A percentile compares a stretch with the other conserved stretches of the same genome.
These are phyloP conservation scores for Postia placenta DNA, from an alignment of 768 basidiomycete species.

Conservation along the genomic window DNA sequence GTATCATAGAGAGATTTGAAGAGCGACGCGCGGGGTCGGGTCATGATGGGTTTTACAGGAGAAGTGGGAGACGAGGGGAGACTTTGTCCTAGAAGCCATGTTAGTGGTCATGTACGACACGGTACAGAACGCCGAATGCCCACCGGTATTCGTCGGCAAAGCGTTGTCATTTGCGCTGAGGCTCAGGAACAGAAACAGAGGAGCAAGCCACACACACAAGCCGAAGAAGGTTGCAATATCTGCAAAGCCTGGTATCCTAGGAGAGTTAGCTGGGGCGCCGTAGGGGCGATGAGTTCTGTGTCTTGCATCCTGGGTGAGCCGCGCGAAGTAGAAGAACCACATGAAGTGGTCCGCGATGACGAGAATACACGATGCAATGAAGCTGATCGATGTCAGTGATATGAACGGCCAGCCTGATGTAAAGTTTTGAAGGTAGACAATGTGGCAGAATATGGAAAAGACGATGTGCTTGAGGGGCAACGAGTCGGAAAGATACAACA, in stretches of 20 bases:
- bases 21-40: conserved; percentile 49
- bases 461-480: conserved; percentile 69
- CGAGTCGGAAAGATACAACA: conserved; percentile 75
- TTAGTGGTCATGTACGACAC: neutral
- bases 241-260: conserved; percentile 37
- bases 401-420: conserved; percentile 88
- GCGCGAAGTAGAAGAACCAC: conserved; percentile 95
- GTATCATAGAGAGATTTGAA: conserved; percentile 60
- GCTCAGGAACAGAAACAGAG: conserved; percentile 92
- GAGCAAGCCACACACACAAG: conserved; percentile 82
- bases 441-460: conserved; percentile 81
- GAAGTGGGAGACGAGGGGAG: conserved; percentile 18
- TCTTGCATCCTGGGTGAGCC: conserved; percentile 56
- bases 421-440: conserved; percentile 92
- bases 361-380: conserved; percentile 78
- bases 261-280: conserved; percentile 31
- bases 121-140: conserved; percentile 7
- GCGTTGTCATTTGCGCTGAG: conserved; percentile 97
- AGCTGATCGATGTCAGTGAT: conserved; percentile 77
- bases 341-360: conserved; percentile 90
- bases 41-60: conserved; percentile 22
- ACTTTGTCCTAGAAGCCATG: neutral
- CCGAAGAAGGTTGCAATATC: conserved; percentile 84
- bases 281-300: conserved; percentile 41
- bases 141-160: conserved; percentile 66